These are phyloP conservation scores for Dentiscutata heterogama DNA, from an alignment of 371 early-diverging fungal species.

Conservation along the genomic window DNA sequence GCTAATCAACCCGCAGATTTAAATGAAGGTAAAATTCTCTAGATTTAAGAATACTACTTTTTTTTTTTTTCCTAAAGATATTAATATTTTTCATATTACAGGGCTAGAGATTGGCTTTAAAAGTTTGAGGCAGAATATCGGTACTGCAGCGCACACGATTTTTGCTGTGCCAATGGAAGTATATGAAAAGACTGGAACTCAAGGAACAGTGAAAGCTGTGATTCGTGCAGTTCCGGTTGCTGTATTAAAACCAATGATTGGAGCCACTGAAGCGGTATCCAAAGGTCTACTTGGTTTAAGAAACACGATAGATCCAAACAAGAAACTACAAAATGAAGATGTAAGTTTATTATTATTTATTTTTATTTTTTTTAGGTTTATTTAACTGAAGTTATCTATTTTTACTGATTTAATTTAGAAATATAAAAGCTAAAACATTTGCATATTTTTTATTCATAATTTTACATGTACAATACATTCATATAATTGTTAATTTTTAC, in stretches of 20 bases:
- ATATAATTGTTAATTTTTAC: too few relatives aligned
- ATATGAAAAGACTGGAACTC: slow-evolving; percentile 71
- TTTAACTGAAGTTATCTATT: background rate
- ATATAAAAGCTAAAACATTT: slow-evolving; percentile 43
- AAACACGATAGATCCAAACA: slow-evolving; percentile 88
- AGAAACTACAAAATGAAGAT: slow-evolving; percentile 84
- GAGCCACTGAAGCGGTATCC: slow-evolving; percentile 92
- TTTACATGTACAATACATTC: too few relatives aligned
- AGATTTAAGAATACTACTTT: background rate
- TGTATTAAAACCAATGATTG: slow-evolving; percentile 96
- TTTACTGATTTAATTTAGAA: slow-evolving; percentile 48
- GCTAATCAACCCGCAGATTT: slow-evolving; percentile 87
- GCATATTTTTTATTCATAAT: too few relatives aligned
- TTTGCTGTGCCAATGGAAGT: slow-evolving; percentile 90
- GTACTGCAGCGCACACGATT: slow-evolving; percentile 86
- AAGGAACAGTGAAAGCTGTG: slow-evolving; percentile 78
- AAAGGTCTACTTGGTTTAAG: slow-evolving; percentile 92
- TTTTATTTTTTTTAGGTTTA: background rate
- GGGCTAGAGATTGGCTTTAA: slow-evolving; percentile 83
- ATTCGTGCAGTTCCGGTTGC: slow-evolving; percentile 94
- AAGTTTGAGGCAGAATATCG: slow-evolving; percentile 80
- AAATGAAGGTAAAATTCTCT: slow-evolving; percentile 68
- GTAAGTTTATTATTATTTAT: slow-evolving; percentile 56
- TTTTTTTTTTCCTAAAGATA: background rate
- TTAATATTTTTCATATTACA: background rate